Base-by-base conservation (phyloP, 2,329 filamentous ascomycete genomes). In the Byssochlamys sp. region DNA sequence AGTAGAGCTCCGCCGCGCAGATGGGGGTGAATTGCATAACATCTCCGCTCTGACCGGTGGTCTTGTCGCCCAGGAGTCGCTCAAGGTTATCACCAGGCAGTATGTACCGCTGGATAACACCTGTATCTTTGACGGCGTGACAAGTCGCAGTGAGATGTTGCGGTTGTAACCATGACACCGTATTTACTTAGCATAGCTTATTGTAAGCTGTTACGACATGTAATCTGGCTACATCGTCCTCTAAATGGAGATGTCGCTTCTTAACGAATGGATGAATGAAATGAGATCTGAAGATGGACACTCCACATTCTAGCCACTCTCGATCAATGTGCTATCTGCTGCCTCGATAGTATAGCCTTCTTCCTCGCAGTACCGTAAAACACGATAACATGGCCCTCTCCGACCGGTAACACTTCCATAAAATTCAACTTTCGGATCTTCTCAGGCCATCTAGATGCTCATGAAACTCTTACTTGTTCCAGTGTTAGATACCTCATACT, bases 21-120 rank as follows among this genome's bases (percentile, higher is more conserved):
- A 84, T 53, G 89, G 90, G 28, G 89, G 85, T 56, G 95, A 99
- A 72, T 77, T 99, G 59, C 94, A 99, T 77, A 97, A 96, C 70
- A 89, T 95, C 57, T 88, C 91, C 31, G 87, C 91, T 27, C 76
- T 96, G 57, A 88, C 86, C 1, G 95, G 94, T 29, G 95, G 94
- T 2, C 88, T 99, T 78, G 88, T 95, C 53, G 90, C 92, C n/a
- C 95, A 99, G 74, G 94, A 99, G 76, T 84, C 92, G 61, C 95
- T 99, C 76, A 99, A 99, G 71, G 81, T 84, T 4, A 61, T 80
- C 51, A 87, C 84, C n/a, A 79, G 81, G 65, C 84, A 87, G 71
- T 87, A 86, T 66, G 76, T 85, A 10, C 84, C 84, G 1, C 75
- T 86, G 7, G 82, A 86, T 68, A 85, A 85, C 59, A 83, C 80